A percentile compares a stretch with the other conserved stretches of the same genome.
Conservation (phyloP, 2,329 filamentous ascomycete species). For the Arthrobotrys megalospora region DNA sequence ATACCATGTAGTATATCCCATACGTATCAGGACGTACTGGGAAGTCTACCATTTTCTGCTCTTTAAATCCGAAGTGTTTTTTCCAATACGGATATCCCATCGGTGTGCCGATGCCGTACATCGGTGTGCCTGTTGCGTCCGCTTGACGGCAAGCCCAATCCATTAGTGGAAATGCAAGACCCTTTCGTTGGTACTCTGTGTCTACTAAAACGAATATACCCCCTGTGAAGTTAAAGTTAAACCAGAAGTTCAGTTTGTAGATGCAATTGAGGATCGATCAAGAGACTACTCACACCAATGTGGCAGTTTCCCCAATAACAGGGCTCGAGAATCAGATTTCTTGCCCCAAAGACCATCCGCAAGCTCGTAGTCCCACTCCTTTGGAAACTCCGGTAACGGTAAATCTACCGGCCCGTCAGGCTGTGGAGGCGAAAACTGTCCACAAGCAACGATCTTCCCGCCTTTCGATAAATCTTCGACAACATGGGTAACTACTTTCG, state of each 20-base stretch:
- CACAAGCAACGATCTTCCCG: slow-evolving; percentile 12
- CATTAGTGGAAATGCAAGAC: slow-evolving; percentile 19
- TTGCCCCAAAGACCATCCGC: slow-evolving; percentile 26
- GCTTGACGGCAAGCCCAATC: slow-evolving; percentile 38
- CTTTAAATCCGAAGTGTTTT: slow-evolving; percentile 8
- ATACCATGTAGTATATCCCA: slow-evolving; percentile 18
- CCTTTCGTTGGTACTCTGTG: slow-evolving; percentile 10
- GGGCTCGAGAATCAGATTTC: slow-evolving; percentile 3
- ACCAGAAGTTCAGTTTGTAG: no score
- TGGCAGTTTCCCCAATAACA: slow-evolving; percentile 7
- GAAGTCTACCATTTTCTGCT: not conserved
- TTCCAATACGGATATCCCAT: slow-evolving; percentile 14
- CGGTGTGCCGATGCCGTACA: slow-evolving; percentile 1
- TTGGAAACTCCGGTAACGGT: slow-evolving; percentile 20
- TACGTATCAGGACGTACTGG: slow-evolving; percentile 8
- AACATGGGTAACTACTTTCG: slow-evolving; percentile 11
- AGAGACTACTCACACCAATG: slow-evolving; percentile 34
- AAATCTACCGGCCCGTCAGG: slow-evolving; percentile 5
- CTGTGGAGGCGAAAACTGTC: slow-evolving; percentile 15
- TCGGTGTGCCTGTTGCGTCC: slow-evolving; percentile 15
- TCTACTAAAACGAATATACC: slow-evolving; percentile 25
- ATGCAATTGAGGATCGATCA: no score
- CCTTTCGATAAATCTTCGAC: slow-evolving; percentile 34
- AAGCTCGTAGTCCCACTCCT: slow-evolving; percentile 20
- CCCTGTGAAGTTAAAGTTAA: slow-evolving; percentile 1